These are phyloP conservation scores for Aspergillus coremiiformis DNA, from an alignment of 495 filamentous ascomycete species.

Conservation along the genomic window DNA sequence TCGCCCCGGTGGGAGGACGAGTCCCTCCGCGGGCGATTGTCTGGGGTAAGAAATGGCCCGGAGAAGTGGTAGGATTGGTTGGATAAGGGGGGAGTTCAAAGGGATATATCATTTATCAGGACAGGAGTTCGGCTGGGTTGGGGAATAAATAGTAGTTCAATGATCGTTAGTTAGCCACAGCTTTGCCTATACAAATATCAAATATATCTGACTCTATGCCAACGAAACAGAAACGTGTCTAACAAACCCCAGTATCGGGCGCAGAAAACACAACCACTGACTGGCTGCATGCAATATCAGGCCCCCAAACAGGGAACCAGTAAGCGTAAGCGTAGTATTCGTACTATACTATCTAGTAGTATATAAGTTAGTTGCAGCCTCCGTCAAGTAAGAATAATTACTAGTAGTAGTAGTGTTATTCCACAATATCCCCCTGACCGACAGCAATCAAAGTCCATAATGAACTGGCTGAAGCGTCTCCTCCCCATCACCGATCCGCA, in stretches of 20 bases:
- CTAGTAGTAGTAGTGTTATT: too few relatives aligned
- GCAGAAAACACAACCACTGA: too few relatives aligned
- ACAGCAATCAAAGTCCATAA: neutral
- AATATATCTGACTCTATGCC: too few relatives aligned
- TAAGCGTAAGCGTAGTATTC: too few relatives aligned
- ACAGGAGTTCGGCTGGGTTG: neutral
- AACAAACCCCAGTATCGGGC: too few relatives aligned
- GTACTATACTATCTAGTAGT: too few relatives aligned
- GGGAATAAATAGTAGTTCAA: neutral
- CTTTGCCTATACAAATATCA: neutral
- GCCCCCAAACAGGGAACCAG: too few relatives aligned
- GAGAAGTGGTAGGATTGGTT: conserved; percentile 43
- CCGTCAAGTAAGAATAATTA: too few relatives aligned
- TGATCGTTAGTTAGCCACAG: neutral
- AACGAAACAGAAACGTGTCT: too few relatives aligned
- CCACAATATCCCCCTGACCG: too few relatives aligned
- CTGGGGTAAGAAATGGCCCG: conserved; percentile 49
- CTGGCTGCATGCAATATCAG: too few relatives aligned
- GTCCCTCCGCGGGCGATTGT: conserved; percentile 72
- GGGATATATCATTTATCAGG: neutral
- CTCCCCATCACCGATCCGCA: neutral
- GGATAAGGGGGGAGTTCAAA: conserved; percentile 17
- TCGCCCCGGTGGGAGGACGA: conserved; percentile 73
- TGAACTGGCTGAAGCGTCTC: neutral
- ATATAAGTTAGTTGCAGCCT: too few relatives aligned